A percentile compares a stretch with the other conserved stretches of the same genome.
Conservation (phyloP, 106 monocot genomes). For the Apostasia ramifera region DNA sequence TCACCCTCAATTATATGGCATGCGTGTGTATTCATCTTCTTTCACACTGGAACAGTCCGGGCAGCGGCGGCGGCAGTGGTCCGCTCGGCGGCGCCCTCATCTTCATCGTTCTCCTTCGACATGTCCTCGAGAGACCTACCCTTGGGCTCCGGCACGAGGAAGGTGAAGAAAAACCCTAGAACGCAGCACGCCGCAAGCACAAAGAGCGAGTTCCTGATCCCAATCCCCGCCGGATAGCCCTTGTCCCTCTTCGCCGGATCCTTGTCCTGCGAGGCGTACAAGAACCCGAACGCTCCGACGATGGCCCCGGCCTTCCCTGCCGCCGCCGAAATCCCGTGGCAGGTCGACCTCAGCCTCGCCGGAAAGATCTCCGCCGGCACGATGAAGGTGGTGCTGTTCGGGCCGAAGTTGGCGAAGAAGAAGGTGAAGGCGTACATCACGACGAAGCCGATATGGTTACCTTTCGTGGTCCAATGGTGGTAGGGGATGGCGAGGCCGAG, state of each 20-base stretch:
- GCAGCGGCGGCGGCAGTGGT: not conserved
- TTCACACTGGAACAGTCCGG: slow-evolving; percentile 16
- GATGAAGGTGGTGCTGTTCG: slow-evolving; percentile 61
- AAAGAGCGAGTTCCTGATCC: slow-evolving; percentile 41
- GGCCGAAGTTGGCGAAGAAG: slow-evolving; percentile 75
- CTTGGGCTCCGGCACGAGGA: slow-evolving; percentile 45
- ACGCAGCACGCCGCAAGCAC: slow-evolving; percentile 27
- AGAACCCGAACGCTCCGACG: slow-evolving; percentile 26
- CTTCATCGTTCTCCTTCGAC: slow-evolving; percentile 30
- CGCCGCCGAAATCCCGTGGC: slow-evolving; percentile 63
- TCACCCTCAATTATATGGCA: no score
- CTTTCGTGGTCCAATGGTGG: slow-evolving; percentile 25
- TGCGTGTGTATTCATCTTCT: no score
- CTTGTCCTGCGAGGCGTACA: slow-evolving; percentile 19
- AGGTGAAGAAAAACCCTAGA: slow-evolving; percentile 25
- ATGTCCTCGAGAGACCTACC: slow-evolving; percentile 40
- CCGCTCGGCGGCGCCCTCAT: not conserved
- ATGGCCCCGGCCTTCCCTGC: slow-evolving; percentile 61
- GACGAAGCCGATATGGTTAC: slow-evolving; percentile 28
- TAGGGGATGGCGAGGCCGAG: slow-evolving; percentile 29
- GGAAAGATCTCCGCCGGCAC: slow-evolving; percentile 67
- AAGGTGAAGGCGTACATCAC: slow-evolving; percentile 44
- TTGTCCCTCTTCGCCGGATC: slow-evolving; percentile 20
- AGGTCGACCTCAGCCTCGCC: slow-evolving; percentile 49
- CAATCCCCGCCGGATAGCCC: slow-evolving; percentile 43